Evolutionary conservation across 2,329 filamentous ascomycete genomes (phyloP).

Genomic region (Rugonectria rugulosa): DNA sequence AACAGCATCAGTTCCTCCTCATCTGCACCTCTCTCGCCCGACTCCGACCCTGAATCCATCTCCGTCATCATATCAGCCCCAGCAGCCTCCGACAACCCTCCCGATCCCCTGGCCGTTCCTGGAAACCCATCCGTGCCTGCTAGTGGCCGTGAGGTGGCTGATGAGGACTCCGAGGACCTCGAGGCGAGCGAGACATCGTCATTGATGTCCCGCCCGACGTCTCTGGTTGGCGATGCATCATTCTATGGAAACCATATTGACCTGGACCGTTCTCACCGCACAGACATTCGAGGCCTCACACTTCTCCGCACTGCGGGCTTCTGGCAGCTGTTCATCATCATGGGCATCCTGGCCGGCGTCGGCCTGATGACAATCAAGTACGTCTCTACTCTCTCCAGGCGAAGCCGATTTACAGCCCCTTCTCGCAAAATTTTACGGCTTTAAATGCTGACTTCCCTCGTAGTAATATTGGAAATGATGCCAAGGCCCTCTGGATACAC

Average conservation of each 20-base stretch:
- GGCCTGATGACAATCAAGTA: conserved; percentile 99
- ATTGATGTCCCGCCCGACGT: conserved; percentile 72
- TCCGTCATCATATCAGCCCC: conserved; percentile 10
- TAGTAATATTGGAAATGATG: conserved; percentile 94
- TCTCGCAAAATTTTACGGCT: too few species aligned
- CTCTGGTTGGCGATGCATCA: conserved; percentile 55
- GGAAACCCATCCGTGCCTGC: conserved; percentile 38
- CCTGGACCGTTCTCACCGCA: conserved; percentile 76
- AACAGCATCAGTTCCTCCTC: conserved; percentile 43
- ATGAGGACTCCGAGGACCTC: conserved; percentile 41
- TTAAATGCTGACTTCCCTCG: not conserved
- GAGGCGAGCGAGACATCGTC: conserved; percentile 80
- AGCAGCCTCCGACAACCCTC: conserved; percentile 11
- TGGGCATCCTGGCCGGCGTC: conserved; percentile 90
- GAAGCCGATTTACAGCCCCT: too few species aligned
- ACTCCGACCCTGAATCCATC: conserved; percentile 17
- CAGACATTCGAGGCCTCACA: conserved; percentile 88
- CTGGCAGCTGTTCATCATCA: conserved; percentile 88
- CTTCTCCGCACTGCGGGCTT: conserved; percentile 80
- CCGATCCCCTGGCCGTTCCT: conserved; percentile 32
- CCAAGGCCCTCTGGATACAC: conserved; percentile 86
- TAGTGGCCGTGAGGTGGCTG: conserved; percentile 36
- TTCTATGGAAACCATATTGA: conserved; percentile 69
- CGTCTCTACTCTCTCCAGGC: conserved; percentile 43
- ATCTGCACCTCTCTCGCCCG: conserved; percentile 26